phyloP scores from a whole-genome alignment of 129 eudicot genomes.

The Pulicaria dysenterica region DNA sequence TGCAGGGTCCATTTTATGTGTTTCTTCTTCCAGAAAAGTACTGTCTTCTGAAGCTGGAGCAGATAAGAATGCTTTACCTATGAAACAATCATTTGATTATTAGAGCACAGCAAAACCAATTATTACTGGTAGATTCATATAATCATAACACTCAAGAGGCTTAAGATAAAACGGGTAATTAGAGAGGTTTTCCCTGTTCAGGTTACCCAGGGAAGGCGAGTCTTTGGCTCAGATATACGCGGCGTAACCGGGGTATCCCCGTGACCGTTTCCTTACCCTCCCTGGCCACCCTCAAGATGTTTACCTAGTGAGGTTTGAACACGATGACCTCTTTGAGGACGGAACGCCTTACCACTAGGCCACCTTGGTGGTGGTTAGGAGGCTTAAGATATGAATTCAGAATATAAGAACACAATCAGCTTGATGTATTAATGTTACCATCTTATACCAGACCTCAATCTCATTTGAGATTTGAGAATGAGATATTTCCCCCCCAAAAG shows the following conservation, averaged over 20 bases:
- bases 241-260: no score
- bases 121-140: neutral
- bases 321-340: no score
- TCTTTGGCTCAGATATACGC: no score
- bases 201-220: no score
- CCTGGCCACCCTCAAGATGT: no score
- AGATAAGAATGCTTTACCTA: constrained; percentile 26
- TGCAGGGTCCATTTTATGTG: constrained; percentile 24
- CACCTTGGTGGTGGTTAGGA: no score
- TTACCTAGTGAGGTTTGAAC: no score
- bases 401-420: neutral
- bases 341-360: no score
- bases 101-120: constrained; percentile 4
- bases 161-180: no score
- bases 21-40: constrained; percentile 21
- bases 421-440: neutral
- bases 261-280: no score
- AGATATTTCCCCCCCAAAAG: neutral
- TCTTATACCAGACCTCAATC: neutral
- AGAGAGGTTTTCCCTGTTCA: no score
- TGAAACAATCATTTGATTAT: neutral
- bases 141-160: neutral
- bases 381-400: neutral
- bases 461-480: neutral
- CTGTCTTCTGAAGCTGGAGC: constrained; percentile 28